Base-by-base conservation (phyloP, 2,329 filamentous ascomycete genomes). In the Hymenoscyphus infarciens region DNA sequence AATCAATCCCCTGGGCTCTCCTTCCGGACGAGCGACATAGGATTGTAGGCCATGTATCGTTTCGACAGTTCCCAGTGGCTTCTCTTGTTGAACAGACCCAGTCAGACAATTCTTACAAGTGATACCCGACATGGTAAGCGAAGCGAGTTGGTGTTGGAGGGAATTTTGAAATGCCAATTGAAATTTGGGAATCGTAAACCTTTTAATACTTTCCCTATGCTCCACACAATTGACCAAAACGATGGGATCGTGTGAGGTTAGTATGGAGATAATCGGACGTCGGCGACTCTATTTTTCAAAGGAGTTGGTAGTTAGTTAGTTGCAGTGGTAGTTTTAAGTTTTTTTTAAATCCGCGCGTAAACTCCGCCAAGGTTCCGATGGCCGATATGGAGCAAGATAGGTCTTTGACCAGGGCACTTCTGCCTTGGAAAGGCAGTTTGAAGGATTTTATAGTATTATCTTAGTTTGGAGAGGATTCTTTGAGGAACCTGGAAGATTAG, bases 21-120 rank as follows among this genome's bases (percentile, higher is more conserved):
- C 67, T 19, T 72, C 73, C 16, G 76, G 76, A 8, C 63, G 54
- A 2, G 79, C 73, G 33, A 82, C 73, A 63, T 83, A 83, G 8
- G 76, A 77, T 33, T 73, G 69, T 16, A 81, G 66, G 29, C 77
- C 76, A 67, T 82, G 78, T 59, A 83, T 66, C 3, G 69, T 76
- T 56, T 74, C 72, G 45, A 75, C 75, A 11, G 68, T 73, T 27
- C 80, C 81, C 2, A 70, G 73, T 1, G 79, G 77, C 0, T 67
- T 71, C 19, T 74, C 76, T 1, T 74, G 67, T 61, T 78, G 75
- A 19, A 78, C 64, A 13, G 73, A 73, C 62, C 81, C 80, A 52
- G 69, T 63, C 67, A 74, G 72, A 67, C 75, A 75, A 45, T 72
- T 70, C 64, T 66, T 42, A 59, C 69, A 73, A 19, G 56, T 31